Percentiles rank a stretch among this genome's conserved stretches.
phyloP scores from a whole-genome alignment of 2,329 filamentous ascomycete species.

The Cercospora zeae-maydis region DNA sequence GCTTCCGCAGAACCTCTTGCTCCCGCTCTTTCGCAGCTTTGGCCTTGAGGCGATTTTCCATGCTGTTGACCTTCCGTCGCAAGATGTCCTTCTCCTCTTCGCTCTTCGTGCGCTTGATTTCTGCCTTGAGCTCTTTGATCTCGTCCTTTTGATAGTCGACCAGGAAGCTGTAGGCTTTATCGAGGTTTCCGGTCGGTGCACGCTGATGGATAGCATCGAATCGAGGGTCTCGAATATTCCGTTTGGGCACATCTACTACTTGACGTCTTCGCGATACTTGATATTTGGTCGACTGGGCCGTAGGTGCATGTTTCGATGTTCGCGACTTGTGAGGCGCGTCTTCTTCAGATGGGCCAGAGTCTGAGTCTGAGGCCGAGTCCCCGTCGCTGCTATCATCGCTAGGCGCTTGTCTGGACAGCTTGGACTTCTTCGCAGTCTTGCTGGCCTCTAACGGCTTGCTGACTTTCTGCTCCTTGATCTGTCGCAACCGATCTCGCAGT shows the following conservation, averaged over 20 bases:
- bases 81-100: slow-evolving; percentile 63
- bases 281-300: slow-evolving; percentile 74
- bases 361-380: slow-evolving; percentile 31
- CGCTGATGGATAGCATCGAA: slow-evolving; percentile 67
- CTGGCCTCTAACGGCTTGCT: slow-evolving; percentile 28
- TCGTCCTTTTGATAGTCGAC: slow-evolving; percentile 83
- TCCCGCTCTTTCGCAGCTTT: slow-evolving; percentile 66
- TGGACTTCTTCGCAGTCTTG: neutral
- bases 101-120: slow-evolving; percentile 66
- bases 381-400: slow-evolving; percentile 20
- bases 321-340: slow-evolving; percentile 44
- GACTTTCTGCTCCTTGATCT: slow-evolving; percentile 38
- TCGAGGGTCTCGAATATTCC: slow-evolving; percentile 71
- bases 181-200: slow-evolving; percentile 45
- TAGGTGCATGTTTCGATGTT: slow-evolving; percentile 83
- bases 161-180: slow-evolving; percentile 80
- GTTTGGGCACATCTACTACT: slow-evolving; percentile 61
- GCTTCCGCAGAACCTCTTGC: slow-evolving; percentile 66
- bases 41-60: slow-evolving; percentile 73
- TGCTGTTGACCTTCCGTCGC: slow-evolving; percentile 69
- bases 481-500: slow-evolving; percentile 43
- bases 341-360: slow-evolving; percentile 43
- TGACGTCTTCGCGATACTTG: slow-evolving; percentile 78
- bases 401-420: neutral
- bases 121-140: slow-evolving; percentile 67